A percentile compares a stretch with the other conserved stretches of the same genome.
phyloP scores from a whole-genome alignment of 2,329 filamentous ascomycete species.

The Fusarium nodosum region DNA sequence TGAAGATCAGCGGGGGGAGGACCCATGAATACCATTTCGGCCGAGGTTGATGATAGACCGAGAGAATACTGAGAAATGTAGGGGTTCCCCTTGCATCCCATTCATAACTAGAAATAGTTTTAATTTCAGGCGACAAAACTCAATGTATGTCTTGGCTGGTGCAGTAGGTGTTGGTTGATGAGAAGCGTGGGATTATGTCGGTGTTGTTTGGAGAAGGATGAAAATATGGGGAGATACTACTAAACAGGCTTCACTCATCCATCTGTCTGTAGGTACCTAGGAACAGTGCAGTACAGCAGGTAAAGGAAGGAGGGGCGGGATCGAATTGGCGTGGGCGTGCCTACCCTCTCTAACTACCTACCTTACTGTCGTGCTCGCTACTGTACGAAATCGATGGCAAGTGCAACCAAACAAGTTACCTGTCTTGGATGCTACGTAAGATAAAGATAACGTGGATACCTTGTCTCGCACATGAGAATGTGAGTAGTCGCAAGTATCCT shows the following conservation, averaged over 20 bases:
- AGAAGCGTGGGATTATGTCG: conserved; percentile 36
- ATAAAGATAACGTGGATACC: conserved; percentile 18
- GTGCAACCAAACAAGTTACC: conserved; percentile 21
- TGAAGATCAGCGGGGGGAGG: conserved; percentile 48
- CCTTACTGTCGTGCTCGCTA: conserved; percentile 11
- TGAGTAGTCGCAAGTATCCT: conserved; percentile 24
- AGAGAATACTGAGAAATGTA: conserved; percentile 13
- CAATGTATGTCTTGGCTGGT: conserved; percentile 10
- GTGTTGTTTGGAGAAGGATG: conserved; percentile 39
- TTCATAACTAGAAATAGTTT: conserved; percentile 10
- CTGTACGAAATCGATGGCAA: conserved; percentile 26
- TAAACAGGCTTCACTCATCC: conserved; percentile 29
- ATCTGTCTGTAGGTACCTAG: not conserved
- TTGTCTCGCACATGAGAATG: conserved; percentile 10
- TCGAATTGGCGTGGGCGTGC: conserved; percentile 38
- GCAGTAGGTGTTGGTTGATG: conserved; percentile 24
- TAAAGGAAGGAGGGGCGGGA: conserved; percentile 42
- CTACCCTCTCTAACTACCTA: conserved; percentile 1
- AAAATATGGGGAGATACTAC: conserved; percentile 43
- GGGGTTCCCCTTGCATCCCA: conserved; percentile 32
- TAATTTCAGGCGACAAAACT: conserved; percentile 8
- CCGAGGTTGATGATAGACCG: conserved; percentile 40
- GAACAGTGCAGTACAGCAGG: conserved; percentile 1
- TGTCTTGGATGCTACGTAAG: conserved; percentile 19
- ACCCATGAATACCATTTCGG: conserved; percentile 39